These are phyloP conservation scores for Trichocomaceae sp. DNA, from an alignment of 2,329 filamentous ascomycete genomes.

Conservation along the genomic window DNA sequence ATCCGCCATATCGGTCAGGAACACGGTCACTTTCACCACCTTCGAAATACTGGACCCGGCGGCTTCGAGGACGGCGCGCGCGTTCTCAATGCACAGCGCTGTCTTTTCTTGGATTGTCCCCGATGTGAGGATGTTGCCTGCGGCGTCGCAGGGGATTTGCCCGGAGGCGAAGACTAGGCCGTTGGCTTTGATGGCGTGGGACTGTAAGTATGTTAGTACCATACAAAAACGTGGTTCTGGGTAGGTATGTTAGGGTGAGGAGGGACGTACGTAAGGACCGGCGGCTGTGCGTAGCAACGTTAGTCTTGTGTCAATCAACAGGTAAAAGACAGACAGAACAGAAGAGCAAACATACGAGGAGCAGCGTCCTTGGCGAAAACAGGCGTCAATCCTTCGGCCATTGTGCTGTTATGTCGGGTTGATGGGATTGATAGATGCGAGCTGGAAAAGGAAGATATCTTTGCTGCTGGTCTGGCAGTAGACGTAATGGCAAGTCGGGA, in stretches of 20 bases:
- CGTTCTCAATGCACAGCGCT: conserved; percentile 67
- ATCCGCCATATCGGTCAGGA: conserved; percentile 83
- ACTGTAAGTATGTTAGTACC: conserved; percentile 24
- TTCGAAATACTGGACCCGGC: neutral
- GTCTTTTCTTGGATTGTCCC: conserved; percentile 64
- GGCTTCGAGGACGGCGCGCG: conserved; percentile 67
- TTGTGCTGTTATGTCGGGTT: conserved; percentile 16
- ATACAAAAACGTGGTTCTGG: neutral
- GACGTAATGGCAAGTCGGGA: conserved; percentile 8
- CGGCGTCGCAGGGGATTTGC: conserved; percentile 65
- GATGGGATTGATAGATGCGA: neutral
- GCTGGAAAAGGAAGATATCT: neutral
- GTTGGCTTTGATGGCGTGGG: conserved; percentile 60
- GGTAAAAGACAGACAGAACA: neutral
- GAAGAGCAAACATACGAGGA: conserved; percentile 34
- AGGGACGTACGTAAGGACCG: conserved; percentile 37
- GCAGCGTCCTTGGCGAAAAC: conserved; percentile 40
- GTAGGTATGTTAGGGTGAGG: neutral
- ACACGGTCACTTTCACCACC: conserved; percentile 86
- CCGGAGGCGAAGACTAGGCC: conserved; percentile 66
- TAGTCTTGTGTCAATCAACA: neutral
- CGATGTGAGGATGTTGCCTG: conserved; percentile 51
- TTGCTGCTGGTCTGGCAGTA: conserved; percentile 10
- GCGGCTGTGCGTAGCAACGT: conserved; percentile 24
- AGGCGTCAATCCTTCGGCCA: conserved; percentile 32